These are phyloP conservation scores for Debaryomyces singareniensis DNA, from an alignment of 1,139 yeast species.

Conservation along the genomic window DNA sequence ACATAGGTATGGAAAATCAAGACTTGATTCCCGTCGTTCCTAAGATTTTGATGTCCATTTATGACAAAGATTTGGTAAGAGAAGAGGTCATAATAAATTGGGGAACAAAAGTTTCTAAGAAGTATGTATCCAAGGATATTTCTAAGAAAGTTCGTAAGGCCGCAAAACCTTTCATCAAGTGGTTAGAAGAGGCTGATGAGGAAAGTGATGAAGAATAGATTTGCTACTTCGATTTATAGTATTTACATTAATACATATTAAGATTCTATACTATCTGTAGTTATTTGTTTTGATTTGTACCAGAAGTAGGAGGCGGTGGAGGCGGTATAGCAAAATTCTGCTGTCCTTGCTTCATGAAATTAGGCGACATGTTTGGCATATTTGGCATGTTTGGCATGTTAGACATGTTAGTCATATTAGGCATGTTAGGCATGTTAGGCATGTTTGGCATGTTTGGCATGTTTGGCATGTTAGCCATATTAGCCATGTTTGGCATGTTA, in stretches of 20 bases:
- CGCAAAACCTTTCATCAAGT: slow-evolving; percentile 88
- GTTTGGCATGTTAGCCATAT: slow-evolving; percentile 8
- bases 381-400: slow-evolving; percentile 12
- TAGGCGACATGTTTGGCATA: slow-evolving; percentile 10
- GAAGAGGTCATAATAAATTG: slow-evolving; percentile 79
- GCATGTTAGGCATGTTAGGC: slow-evolving; percentile 10
- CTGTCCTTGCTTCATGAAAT: slow-evolving; percentile 9
- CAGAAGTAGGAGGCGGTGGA: slow-evolving; percentile 16
- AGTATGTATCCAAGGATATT: slow-evolving; percentile 86
- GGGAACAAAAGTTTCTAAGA: slow-evolving; percentile 91
- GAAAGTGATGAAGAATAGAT: slow-evolving; percentile 52
- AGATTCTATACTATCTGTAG: background rate
- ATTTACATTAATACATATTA: background rate
- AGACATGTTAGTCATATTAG: slow-evolving; percentile 8
- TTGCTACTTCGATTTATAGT: slow-evolving; percentile 1
- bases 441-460: slow-evolving; percentile 13
- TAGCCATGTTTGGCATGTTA: slow-evolving; percentile 11
- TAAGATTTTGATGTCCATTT: slow-evolving; percentile 71
- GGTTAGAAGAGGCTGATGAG: slow-evolving; percentile 91
- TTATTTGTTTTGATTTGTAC: slow-evolving; percentile 5
- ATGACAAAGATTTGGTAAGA: slow-evolving; percentile 75
- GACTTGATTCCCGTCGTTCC: slow-evolving; percentile 72
- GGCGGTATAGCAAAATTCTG: slow-evolving; percentile 6
- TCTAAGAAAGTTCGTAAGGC: slow-evolving; percentile 94
- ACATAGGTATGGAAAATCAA: slow-evolving; percentile 77